Evolutionary conservation across 306 rosid species (phyloP).

Genomic region (Castanea crenata): DNA sequence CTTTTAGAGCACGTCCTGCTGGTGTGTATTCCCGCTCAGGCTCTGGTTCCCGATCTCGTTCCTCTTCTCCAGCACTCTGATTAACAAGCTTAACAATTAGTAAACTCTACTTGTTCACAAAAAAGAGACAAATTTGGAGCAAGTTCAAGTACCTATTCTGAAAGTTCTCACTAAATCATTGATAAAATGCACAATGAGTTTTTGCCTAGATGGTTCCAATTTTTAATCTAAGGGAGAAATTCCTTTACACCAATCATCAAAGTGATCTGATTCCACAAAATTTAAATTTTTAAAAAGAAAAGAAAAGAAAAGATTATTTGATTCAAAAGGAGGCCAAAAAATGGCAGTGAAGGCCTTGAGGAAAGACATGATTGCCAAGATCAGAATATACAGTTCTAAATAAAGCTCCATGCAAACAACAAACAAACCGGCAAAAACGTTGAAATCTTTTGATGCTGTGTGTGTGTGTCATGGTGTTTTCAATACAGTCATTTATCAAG

Average conservation of each 20-base stretch:
- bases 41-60: conserved; percentile 78
- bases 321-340: background rate
- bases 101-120: conserved; percentile 1
- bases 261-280: background rate
- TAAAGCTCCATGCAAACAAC: background rate
- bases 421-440: background rate
- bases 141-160: background rate
- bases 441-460: background rate
- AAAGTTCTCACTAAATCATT: background rate
- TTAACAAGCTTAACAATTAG: conserved; percentile 30
- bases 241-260: background rate
- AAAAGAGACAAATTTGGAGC: background rate
- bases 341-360: background rate
- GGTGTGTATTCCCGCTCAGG: conserved; percentile 93
- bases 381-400: background rate
- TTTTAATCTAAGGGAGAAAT: background rate
- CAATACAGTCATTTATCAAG: background rate
- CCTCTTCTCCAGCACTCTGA: conserved; percentile 90
- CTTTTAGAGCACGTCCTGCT: conserved; percentile 92
- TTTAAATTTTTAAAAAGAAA: background rate
- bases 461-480: background rate
- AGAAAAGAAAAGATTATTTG: background rate
- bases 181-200: background rate
- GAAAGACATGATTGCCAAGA: background rate
- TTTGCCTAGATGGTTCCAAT: background rate